These are phyloP conservation scores for Aspergillus saccharolyticus DNA, from an alignment of 495 filamentous ascomycete genomes.

Conservation along the genomic window DNA sequence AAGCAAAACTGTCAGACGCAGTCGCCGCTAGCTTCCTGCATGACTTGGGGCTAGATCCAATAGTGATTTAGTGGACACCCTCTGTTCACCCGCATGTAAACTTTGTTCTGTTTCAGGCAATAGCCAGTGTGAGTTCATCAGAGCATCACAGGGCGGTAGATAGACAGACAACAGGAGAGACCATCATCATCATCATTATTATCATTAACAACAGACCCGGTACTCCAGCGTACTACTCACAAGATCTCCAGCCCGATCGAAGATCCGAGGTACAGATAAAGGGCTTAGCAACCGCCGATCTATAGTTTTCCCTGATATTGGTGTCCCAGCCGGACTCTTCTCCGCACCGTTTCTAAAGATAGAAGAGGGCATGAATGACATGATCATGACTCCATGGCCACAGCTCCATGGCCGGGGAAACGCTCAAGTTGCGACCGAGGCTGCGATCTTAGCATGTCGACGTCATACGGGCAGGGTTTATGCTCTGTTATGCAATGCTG, in stretches of 20 bases:
- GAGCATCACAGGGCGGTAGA: not conserved
- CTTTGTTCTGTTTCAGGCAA: not conserved
- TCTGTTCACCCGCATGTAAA: not conserved
- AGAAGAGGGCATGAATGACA: not conserved
- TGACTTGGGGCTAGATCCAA: not conserved
- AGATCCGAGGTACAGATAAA: not conserved
- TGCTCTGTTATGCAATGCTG: not conserved
- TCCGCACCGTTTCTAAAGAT: not conserved
- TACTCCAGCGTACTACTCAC: too few relatives aligned
- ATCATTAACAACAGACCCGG: not conserved
- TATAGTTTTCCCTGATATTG: not conserved
- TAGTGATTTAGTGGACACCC: not conserved
- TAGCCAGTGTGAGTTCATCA: not conserved
- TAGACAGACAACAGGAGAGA: not conserved
- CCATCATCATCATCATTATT: not conserved
- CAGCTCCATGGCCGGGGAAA: too few relatives aligned
- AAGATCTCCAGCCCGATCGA: not conserved
- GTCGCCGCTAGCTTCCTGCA: not conserved
- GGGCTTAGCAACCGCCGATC: not conserved
- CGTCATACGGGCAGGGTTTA: not conserved
- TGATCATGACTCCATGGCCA: not conserved
- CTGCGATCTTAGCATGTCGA: not conserved
- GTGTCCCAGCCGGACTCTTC: not conserved
- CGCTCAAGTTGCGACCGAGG: too few relatives aligned
- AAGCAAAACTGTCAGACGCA: not conserved